Conservation (phyloP, 1,284 basidiomycete genomes). For the Ganoderma leucocontextum region DNA sequence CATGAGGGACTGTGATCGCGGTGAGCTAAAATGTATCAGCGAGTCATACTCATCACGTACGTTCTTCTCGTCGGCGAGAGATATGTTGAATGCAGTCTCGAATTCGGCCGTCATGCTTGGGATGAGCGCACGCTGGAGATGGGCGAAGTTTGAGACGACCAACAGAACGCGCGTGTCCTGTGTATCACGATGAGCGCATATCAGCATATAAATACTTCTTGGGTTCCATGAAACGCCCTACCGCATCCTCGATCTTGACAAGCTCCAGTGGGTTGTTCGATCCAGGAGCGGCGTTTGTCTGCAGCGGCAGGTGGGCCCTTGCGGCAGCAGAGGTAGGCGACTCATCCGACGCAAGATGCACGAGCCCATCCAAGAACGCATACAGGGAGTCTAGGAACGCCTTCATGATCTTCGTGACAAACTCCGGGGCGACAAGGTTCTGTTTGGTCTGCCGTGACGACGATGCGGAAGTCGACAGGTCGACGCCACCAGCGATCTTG, state of each 20-base stretch:
- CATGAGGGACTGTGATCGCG: slow-evolving; percentile 66
- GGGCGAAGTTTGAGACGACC: slow-evolving; percentile 89
- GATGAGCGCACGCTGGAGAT: slow-evolving; percentile 76
- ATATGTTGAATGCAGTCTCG: slow-evolving; percentile 78
- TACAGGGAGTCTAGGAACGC: slow-evolving; percentile 91
- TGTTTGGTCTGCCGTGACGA: slow-evolving; percentile 62
- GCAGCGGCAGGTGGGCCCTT: slow-evolving; percentile 39
- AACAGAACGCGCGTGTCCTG: slow-evolving; percentile 90
- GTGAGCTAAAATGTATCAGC: slow-evolving; percentile 13
- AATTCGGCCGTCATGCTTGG: slow-evolving; percentile 86
- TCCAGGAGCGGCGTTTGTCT: slow-evolving; percentile 43
- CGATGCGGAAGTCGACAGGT: slow-evolving; percentile 53
- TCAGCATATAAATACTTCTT: not conserved
- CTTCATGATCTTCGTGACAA: slow-evolving; percentile 80
- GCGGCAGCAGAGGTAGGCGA: slow-evolving; percentile 56
- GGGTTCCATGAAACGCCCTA: slow-evolving; percentile 46
- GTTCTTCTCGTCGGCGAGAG: slow-evolving; percentile 76
- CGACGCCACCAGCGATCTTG: slow-evolving; percentile 85
- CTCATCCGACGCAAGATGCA: slow-evolving; percentile 83
- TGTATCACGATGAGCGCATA: not conserved
- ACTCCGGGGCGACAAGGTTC: slow-evolving; percentile 62
- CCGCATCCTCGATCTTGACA: slow-evolving; percentile 68
- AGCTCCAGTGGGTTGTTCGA: slow-evolving; percentile 57
- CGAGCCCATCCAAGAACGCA: slow-evolving; percentile 89
- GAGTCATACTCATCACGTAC: slow-evolving; percentile 50